Percentiles rank a stretch among this genome's conserved stretches.
Evolutionary conservation across 2,329 filamentous ascomycete genomes (phyloP).

Genomic region (Xylariaceae sp.): DNA sequence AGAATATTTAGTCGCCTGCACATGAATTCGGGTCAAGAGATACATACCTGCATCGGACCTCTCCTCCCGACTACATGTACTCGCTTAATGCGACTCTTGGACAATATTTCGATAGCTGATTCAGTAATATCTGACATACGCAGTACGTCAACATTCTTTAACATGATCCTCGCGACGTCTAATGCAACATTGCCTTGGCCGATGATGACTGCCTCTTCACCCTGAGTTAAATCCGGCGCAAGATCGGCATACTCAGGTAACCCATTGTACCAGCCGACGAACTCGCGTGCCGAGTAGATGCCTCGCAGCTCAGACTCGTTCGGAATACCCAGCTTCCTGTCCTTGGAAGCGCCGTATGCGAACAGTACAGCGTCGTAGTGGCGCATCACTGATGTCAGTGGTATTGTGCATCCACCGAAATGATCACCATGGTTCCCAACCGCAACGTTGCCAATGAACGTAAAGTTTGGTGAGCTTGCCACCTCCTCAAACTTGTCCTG

Average conservation of each 20-base stretch:
- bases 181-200: constrained; percentile 97
- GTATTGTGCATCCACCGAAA: constrained; percentile 58
- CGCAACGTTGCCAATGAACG: constrained; percentile 87
- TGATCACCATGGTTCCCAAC: constrained; percentile 63
- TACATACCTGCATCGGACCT: constrained; percentile 80
- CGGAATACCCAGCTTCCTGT: constrained; percentile 77
- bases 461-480: constrained; percentile 80
- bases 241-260: constrained; percentile 79
- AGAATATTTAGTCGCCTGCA: constrained; percentile 9
- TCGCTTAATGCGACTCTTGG: constrained; percentile 74
- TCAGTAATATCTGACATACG: constrained; percentile 88
- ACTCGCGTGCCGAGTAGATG: constrained; percentile 86
- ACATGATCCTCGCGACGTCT: constrained; percentile 86
- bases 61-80: constrained; percentile 89
- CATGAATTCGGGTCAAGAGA: background rate
- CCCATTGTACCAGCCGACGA: constrained; percentile 99
- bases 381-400: constrained; percentile 70
- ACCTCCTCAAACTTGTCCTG: constrained; percentile 93
- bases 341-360: constrained; percentile 87
- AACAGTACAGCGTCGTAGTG: constrained; percentile 94
- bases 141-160: constrained; percentile 76
- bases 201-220: constrained; percentile 85
- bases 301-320: constrained; percentile 76
- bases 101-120: constrained; percentile 75
- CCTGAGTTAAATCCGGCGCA: constrained; percentile 72